Base-by-base conservation (phyloP, 257 asterid genomes). In the Cynanchum wilfordii region DNA sequence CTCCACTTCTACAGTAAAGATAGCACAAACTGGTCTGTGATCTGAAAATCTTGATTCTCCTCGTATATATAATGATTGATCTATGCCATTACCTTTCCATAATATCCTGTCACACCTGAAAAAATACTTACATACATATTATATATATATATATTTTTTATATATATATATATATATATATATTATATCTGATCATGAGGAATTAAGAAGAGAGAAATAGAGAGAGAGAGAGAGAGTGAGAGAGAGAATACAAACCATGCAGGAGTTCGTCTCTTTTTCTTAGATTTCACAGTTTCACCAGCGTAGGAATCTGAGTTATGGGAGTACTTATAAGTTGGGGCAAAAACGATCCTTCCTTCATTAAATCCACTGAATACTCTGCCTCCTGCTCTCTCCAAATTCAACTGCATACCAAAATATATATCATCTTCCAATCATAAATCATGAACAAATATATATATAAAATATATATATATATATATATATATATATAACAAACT, bases 41-140 rank as follows among this genome's bases (percentile, higher is more conserved):
- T 92, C 96, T 0, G 98, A 92, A 59, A 92, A 88, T 79, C 98
- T 84, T 8, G 96, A 92, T 66, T 92, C 98, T 24, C 96, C 98
- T 0, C 98, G 83, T 22, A 85, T 70, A 74, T 93, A 93, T 0
- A 91, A 90, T 27, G 90, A 15, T 36, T 90, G 93, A 19, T 90
- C 95, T 0, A 90, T 84, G 11, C 96, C 93, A 0, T 71, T 59
- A 0, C 98, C 98, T 3, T 79, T 86, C 98, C 98, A 93, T 70
- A 93, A 64, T 60, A 93, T 89, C 72, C 98, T 84, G 40, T 93
- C 98, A 71, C 98, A 93, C 98, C 98, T 91, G 87, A 70, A 75
- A 67, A 13, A 51, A 17, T 70, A 57, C 19, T 25, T 5, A 36
- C n/a, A 55, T 52, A 64, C n/a, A 50, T 15, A 50, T 3, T 15